These are phyloP conservation scores for Alternaria ventricosa DNA, from an alignment of 2,329 filamentous ascomycete species.

Conservation along the genomic window DNA sequence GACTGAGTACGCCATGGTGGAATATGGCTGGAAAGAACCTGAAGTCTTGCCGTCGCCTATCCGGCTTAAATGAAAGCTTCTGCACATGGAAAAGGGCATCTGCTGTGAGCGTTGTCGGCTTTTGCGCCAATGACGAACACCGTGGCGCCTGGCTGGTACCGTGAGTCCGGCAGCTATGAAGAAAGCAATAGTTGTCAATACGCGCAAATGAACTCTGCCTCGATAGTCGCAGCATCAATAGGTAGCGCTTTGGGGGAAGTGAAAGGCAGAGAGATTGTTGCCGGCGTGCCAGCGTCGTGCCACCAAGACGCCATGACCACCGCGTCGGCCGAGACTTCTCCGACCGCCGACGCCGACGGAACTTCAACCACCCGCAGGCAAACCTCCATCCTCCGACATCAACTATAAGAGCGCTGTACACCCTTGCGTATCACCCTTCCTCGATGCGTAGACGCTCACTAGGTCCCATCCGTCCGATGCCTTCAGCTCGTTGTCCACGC, in stretches of 20 bases:
- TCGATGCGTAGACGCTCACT: too few relatives aligned
- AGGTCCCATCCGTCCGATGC: too few relatives aligned
- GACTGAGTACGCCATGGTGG: neutral
- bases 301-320: conserved; percentile 12
- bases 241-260: too few relatives aligned
- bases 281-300: too few relatives aligned
- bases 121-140: too few relatives aligned
- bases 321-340: neutral
- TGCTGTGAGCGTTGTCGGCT: neutral
- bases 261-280: too few relatives aligned
- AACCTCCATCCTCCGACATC: conserved; percentile 16
- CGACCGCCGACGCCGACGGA: conserved; percentile 1
- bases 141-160: too few relatives aligned
- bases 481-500: conserved; percentile 44
- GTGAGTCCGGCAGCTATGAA: too few relatives aligned
- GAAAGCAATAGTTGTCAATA: too few relatives aligned
- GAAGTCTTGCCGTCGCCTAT: accelerated
- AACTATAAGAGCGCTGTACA: conserved; percentile 20
- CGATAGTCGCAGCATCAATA: too few relatives aligned
- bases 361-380: neutral
- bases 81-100: neutral
- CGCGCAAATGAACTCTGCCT: too few relatives aligned
- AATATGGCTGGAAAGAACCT: neutral
- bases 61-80: too few relatives aligned
- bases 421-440: conserved; percentile 32